A percentile compares a stretch with the other conserved stretches of the same genome.
Conservation (phyloP, 2,329 filamentous ascomycete species). For the Hypoxylon sp. region DNA sequence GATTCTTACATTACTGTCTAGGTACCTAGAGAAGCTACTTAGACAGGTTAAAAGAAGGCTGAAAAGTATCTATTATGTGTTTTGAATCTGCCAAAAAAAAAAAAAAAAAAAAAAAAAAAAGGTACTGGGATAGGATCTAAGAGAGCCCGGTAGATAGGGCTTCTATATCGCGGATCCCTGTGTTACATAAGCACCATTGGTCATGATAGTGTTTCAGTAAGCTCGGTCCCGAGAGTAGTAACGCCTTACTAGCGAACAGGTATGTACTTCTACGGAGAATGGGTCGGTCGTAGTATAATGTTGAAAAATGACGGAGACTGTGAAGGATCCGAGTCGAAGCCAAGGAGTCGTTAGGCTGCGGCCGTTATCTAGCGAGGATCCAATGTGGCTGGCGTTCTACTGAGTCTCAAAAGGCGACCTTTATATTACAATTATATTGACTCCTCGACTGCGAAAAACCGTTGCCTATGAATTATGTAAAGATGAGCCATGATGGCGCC, state of each 20-base stretch:
- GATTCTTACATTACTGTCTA: neutral
- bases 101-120: neutral
- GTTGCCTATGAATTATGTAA: neutral
- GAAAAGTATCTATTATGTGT: neutral
- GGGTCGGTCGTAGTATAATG: neutral
- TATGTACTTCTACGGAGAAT: neutral
- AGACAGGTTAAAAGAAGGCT: neutral
- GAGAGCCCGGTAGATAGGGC: neutral
- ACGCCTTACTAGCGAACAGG: neutral
- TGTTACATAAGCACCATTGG: neutral
- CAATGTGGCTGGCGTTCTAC: neutral
- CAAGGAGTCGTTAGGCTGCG: constrained; percentile 4
- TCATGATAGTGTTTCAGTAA: neutral
- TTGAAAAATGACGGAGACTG: neutral
- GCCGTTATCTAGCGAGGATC: neutral
- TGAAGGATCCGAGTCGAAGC: neutral
- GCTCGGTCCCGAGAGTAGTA: neutral
- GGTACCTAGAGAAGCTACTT: neutral
- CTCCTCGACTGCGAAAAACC: neutral
- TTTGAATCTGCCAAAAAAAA: neutral
- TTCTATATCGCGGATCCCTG: neutral
- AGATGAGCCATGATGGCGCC: neutral
- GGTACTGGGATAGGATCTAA: neutral
- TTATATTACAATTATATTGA: neutral
- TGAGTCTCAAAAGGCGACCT: neutral